Conservation (phyloP, 805 yeast species). For the Yamadazyma ubonensis region DNA sequence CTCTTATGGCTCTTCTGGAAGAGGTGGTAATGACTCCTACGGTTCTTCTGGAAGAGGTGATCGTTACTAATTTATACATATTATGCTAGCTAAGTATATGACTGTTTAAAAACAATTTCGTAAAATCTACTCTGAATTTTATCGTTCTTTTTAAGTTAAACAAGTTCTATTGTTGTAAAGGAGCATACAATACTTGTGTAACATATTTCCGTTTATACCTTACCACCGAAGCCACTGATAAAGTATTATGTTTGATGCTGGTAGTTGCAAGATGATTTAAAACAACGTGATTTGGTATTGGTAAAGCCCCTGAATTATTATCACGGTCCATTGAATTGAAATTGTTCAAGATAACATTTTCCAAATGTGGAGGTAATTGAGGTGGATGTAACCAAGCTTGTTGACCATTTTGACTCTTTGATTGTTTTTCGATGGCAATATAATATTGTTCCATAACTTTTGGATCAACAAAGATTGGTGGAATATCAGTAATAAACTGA, state of each 20-base stretch:
- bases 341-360: slow-evolving; percentile 85
- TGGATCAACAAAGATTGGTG: slow-evolving; percentile 82
- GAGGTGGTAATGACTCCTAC: too few relatives aligned
- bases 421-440: slow-evolving; percentile 68
- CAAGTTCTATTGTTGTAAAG: slow-evolving; percentile 50
- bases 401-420: slow-evolving; percentile 55
- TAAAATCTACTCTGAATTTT: not conserved
- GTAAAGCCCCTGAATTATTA: slow-evolving; percentile 84
- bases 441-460: slow-evolving; percentile 86
- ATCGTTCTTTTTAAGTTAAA: not conserved
- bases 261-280: slow-evolving; percentile 94
- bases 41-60: slow-evolving; percentile 6
- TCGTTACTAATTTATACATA: slow-evolving; percentile 5
- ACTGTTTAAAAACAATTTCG: not conserved
- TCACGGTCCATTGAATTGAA: slow-evolving; percentile 59
- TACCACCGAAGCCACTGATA: slow-evolving; percentile 90
- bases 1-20: slow-evolving; percentile 23
- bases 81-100: slow-evolving; percentile 6
- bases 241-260: slow-evolving; percentile 86
- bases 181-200: slow-evolving; percentile 90
- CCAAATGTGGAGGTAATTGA: slow-evolving; percentile 94
- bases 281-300: slow-evolving; percentile 93
- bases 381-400: slow-evolving; percentile 87
- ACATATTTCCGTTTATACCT: slow-evolving; percentile 86
- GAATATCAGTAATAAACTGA: slow-evolving; percentile 65